Evolutionary conservation across 2,329 filamentous ascomycete species (phyloP).

Genomic region (Penicillium sclerotigenum): DNA sequence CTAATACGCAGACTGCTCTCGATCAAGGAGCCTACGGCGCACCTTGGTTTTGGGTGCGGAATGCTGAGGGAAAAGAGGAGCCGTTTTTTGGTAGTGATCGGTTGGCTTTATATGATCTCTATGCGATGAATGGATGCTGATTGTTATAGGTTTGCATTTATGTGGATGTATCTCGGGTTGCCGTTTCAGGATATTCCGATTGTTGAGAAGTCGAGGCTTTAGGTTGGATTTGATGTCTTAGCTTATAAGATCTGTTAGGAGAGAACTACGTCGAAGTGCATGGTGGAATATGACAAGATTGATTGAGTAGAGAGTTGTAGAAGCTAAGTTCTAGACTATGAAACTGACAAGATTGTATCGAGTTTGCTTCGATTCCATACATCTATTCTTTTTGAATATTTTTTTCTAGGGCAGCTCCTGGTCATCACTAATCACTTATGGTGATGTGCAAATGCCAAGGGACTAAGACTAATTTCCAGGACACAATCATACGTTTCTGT

Average conservation of each 20-base stretch:
- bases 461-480: background rate
- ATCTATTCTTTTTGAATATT: background rate
- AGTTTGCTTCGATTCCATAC: background rate
- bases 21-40: slow-evolving; percentile 69
- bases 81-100: slow-evolving; percentile 78
- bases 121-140: background rate
- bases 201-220: slow-evolving; percentile 19
- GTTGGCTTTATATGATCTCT: slow-evolving; percentile 33
- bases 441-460: background rate
- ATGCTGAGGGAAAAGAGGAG: slow-evolving; percentile 54
- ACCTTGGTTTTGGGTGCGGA: slow-evolving; percentile 69
- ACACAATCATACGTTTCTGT: background rate
- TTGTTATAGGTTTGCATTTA: slow-evolving; percentile 43
- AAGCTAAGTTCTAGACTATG: no score
- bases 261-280: no score
- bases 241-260: background rate
- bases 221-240: background rate
- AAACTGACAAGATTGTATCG: no score
- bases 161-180: slow-evolving; percentile 65
- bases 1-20: slow-evolving; percentile 60
- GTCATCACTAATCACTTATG: background rate
- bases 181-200: slow-evolving; percentile 32
- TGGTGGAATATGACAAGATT: no score
- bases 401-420: background rate
- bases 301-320: no score